phyloP scores from a whole-genome alignment of 176 grass and related monocot species.

The Bolboschoenus planiculmis region DNA sequence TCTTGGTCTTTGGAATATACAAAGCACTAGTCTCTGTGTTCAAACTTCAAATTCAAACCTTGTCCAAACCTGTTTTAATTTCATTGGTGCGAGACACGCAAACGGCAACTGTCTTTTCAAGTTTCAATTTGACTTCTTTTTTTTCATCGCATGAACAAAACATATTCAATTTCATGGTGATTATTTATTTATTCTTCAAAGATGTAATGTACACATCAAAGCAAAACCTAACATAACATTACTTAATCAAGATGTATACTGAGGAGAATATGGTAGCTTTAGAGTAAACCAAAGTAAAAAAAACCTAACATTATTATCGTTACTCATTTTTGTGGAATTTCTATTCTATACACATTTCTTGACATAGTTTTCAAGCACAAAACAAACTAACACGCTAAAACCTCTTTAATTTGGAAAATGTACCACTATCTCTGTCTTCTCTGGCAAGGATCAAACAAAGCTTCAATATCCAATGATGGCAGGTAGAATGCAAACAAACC shows the following conservation, averaged over 20 bases:
- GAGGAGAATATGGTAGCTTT: too few relatives aligned
- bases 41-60: background rate
- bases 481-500: background rate
- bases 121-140: background rate
- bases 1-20: background rate
- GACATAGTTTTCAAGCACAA: background rate
- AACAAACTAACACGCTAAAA: slow-evolving; percentile 17
- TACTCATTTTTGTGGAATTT: background rate
- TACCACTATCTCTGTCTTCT: background rate
- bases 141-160: background rate
- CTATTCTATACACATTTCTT: background rate
- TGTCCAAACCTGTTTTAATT: background rate
- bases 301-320: background rate
- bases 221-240: too few relatives aligned
- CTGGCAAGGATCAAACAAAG: background rate
- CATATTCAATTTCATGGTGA: background rate
- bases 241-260: too few relatives aligned
- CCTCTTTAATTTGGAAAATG: background rate
- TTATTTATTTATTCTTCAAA: background rate
- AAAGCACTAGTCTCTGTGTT: background rate
- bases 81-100: background rate
- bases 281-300: background rate
- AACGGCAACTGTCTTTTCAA: background rate
- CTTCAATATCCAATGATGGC: background rate
- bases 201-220: too few relatives aligned